Conservation (phyloP, 129 eudicot species). For the Rutidosis leptorrhynchoides region DNA sequence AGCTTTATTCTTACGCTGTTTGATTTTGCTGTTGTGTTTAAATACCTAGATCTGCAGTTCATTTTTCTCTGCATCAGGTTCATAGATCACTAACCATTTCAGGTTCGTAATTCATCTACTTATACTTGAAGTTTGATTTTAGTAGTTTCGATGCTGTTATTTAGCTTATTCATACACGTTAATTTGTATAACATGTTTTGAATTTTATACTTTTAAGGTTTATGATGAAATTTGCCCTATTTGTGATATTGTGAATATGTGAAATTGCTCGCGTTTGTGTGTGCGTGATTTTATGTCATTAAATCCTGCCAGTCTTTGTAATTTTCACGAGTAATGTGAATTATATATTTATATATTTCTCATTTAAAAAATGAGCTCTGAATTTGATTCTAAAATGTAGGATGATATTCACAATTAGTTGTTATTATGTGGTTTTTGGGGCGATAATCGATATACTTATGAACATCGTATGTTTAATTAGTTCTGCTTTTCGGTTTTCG, state of each 20-base stretch:
- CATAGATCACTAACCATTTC: constrained; percentile 13
- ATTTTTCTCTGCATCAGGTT: constrained; percentile 17
- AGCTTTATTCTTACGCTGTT: constrained; percentile 34
- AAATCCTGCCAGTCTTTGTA: not conserved
- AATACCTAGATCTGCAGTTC: constrained; percentile 34
- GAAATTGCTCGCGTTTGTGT: not conserved
- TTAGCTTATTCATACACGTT: not conserved
- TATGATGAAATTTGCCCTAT: not conserved
- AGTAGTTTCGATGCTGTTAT: constrained; percentile 6
- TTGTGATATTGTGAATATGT: constrained; percentile 6
- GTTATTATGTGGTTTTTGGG: not conserved
- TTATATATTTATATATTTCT: not conserved
- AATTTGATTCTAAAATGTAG: not conserved
- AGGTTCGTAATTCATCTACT: constrained; percentile 18
- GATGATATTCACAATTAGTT: not conserved
- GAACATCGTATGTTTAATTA: not conserved
- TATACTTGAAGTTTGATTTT: constrained; percentile 15
- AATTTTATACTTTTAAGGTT: constrained; percentile 3
- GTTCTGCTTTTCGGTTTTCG: not conserved
- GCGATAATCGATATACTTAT: not conserved
- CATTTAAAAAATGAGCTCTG: not conserved
- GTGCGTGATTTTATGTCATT: not conserved
- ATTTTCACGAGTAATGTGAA: not conserved
- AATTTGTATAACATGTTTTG: not conserved
- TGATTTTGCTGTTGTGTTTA: constrained; percentile 21